Evolutionary conservation across 2,329 filamentous ascomycete genomes (phyloP).

Genomic region (Colletotrichum gigasporum): DNA sequence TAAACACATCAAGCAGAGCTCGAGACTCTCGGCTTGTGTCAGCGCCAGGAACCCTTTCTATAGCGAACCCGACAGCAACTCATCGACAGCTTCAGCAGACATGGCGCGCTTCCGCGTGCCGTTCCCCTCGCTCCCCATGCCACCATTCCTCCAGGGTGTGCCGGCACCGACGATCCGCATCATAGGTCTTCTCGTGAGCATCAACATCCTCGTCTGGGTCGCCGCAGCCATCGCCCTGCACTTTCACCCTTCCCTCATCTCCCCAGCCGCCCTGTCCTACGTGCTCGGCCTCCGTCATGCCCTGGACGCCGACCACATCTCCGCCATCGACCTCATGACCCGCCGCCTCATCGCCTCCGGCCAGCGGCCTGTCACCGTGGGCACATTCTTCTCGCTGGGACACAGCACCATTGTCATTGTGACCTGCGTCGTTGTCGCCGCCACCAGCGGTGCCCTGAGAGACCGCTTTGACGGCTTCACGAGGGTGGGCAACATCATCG

Average conservation of each 20-base stretch:
- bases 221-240: slow-evolving; percentile 61
- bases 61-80: no score
- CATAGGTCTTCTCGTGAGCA: slow-evolving; percentile 58
- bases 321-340: slow-evolving; percentile 94
- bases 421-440: slow-evolving; percentile 91
- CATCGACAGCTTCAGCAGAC: background rate
- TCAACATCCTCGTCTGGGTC: slow-evolving; percentile 67
- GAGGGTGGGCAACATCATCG: slow-evolving; percentile 86
- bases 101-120: slow-evolving; percentile 32
- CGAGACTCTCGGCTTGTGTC: no score
- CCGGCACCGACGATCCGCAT: slow-evolving; percentile 51
- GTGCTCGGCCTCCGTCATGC: slow-evolving; percentile 91
- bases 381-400: slow-evolving; percentile 92
- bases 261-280: slow-evolving; percentile 85
- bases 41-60: no score
- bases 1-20: no score
- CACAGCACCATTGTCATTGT: slow-evolving; percentile 93
- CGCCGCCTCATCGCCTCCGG: slow-evolving; percentile 86
- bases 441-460: slow-evolving; percentile 84
- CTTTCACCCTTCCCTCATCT: slow-evolving; percentile 71
- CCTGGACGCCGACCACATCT: slow-evolving; percentile 92
- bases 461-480: slow-evolving; percentile 84
- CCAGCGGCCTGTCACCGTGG: slow-evolving; percentile 88
- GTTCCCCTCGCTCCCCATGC: slow-evolving; percentile 35
- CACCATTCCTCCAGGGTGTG: slow-evolving; percentile 39